phyloP scores from a whole-genome alignment of 2,329 filamentous ascomycete genomes.

The Hypoxylon sp. region DNA sequence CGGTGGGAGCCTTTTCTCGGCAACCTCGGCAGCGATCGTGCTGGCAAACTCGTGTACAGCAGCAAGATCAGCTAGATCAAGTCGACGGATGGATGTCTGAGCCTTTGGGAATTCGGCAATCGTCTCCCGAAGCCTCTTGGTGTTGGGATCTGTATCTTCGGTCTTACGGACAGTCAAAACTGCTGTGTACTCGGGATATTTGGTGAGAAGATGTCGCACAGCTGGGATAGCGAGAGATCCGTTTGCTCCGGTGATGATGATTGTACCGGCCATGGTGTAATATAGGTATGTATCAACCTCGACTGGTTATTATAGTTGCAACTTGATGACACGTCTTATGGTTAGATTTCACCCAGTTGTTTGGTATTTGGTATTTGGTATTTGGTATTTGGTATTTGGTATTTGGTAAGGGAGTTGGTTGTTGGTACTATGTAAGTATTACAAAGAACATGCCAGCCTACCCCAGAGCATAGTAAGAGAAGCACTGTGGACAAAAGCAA shows the following conservation, averaged over 20 bases:
- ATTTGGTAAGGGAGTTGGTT: too few relatives aligned
- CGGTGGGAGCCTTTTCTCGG: constrained; percentile 42
- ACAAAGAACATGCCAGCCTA: too few relatives aligned
- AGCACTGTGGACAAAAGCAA: too few relatives aligned
- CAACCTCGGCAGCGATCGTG: constrained; percentile 43
- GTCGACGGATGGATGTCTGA: constrained; percentile 46
- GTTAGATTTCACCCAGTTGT: too few relatives aligned
- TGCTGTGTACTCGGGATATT: constrained; percentile 37
- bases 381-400: too few relatives aligned
- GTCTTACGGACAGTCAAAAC: constrained; percentile 49
- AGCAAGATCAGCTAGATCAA: constrained; percentile 49
- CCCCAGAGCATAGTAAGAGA: too few relatives aligned
- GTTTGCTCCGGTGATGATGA: constrained; percentile 51
- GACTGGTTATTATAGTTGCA: too few relatives aligned
- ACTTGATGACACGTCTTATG: too few relatives aligned
- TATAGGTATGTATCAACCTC: constrained; percentile 6
- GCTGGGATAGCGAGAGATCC: constrained; percentile 46
- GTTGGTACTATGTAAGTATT: too few relatives aligned
- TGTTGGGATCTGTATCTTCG: constrained; percentile 44
- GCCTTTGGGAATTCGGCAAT: constrained; percentile 48
- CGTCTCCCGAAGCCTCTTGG: constrained; percentile 39
- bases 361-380: too few relatives aligned
- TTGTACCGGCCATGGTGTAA: constrained; percentile 44
- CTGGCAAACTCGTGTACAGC: constrained; percentile 48
- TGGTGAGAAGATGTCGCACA: constrained; percentile 35